phyloP scores from a whole-genome alignment of 805 yeast genomes.

The Deakozyma indianensis region DNA sequence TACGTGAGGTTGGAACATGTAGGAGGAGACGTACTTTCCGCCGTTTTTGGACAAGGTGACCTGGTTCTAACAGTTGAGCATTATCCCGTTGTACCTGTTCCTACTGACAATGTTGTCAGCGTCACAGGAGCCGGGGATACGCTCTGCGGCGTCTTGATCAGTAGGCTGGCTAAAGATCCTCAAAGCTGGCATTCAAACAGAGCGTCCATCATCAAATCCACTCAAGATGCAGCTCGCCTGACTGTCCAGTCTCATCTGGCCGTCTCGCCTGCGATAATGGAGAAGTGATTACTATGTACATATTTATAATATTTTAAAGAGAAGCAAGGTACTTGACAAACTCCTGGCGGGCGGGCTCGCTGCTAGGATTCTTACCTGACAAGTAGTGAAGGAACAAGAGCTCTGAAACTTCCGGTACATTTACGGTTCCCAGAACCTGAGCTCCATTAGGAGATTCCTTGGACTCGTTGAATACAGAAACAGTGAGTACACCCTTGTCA shows the following conservation, averaged over 20 bases:
- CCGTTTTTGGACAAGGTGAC: constrained; percentile 3
- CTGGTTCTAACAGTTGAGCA: constrained; percentile 52
- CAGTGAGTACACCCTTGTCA: constrained; percentile 30
- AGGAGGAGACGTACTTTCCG: background rate
- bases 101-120: constrained; percentile 32
- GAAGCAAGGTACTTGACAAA: constrained; percentile 25
- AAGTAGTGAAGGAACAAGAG: constrained; percentile 65
- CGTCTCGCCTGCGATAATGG: constrained; percentile 13
- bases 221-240: constrained; percentile 24
- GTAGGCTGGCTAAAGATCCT: constrained; percentile 22
- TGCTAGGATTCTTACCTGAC: constrained; percentile 52
- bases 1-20: background rate
- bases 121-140: constrained; percentile 91
- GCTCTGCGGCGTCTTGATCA: constrained; percentile 47
- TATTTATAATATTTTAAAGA: background rate
- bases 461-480: constrained; percentile 30
- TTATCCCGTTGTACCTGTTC: constrained; percentile 29
- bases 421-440: constrained; percentile 41
- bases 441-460: constrained; percentile 15
- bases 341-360: constrained; percentile 36
- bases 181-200: constrained; percentile 17
- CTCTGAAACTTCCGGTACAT: constrained; percentile 47
- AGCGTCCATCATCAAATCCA: constrained; percentile 16
- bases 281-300: background rate
- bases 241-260: constrained; percentile 19